Percentiles rank a stretch among this genome's conserved stretches.
These are phyloP conservation scores for Monosporascus sp. DNA, from an alignment of 2,329 filamentous ascomycete species.

Conservation along the genomic window DNA sequence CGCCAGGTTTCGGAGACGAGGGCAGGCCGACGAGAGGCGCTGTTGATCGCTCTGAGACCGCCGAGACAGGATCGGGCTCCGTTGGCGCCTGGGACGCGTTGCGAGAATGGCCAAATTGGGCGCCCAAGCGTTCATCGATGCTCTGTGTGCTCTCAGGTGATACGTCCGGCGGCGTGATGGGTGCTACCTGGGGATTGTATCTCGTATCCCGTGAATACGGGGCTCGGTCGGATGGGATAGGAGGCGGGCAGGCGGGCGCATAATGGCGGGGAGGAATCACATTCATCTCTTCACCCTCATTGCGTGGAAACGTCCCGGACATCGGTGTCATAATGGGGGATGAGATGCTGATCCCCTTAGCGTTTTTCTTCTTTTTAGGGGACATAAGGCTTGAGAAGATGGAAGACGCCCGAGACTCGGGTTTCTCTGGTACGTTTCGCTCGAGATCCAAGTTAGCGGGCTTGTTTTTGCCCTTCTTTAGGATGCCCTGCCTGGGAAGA, in stretches of 20 bases:
- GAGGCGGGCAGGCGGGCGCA: conserved; percentile 50
- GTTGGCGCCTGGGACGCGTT: conserved; percentile 32
- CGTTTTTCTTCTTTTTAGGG: conserved; percentile 45
- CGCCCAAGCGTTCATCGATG: conserved; percentile 52
- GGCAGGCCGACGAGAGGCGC: conserved; percentile 47
- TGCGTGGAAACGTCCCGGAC: conserved; percentile 52
- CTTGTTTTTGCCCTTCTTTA: conserved; percentile 36
- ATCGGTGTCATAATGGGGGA: conserved; percentile 61
- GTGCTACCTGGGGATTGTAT: conserved; percentile 31
- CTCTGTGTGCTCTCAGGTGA: conserved; percentile 43
- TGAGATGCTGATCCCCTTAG: conserved; percentile 53
- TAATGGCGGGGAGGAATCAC: conserved; percentile 54
- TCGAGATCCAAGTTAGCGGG: conserved; percentile 35
- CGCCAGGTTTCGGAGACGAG: conserved; percentile 35
- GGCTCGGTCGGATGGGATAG: conserved; percentile 43
- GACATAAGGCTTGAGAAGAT: conserved; percentile 58
- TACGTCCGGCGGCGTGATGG: conserved; percentile 39
- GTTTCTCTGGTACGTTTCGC: conserved; percentile 38
- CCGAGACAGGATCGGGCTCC: conserved; percentile 46
- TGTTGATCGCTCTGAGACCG: conserved; percentile 45
- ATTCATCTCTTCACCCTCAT: conserved; percentile 51
- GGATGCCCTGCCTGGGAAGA: conserved; percentile 39
- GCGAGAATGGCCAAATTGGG: conserved; percentile 32
- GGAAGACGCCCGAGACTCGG: conserved; percentile 52
- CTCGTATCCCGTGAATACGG: conserved; percentile 29